phyloP scores from a whole-genome alignment of 176 grass and related monocot genomes.

The Oryza meridionalis region DNA sequence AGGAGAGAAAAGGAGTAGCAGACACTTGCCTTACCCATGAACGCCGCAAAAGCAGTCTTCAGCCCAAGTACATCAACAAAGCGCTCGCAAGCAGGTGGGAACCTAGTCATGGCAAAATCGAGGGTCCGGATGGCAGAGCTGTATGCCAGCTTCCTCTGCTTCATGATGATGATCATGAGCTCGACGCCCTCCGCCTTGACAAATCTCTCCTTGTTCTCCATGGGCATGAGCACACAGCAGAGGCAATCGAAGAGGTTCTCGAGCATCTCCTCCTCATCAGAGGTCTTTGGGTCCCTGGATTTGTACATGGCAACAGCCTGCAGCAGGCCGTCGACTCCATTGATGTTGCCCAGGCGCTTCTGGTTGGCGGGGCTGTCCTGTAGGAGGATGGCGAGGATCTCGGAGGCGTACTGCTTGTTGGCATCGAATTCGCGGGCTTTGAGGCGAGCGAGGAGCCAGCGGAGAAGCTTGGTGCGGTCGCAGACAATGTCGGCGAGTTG shows the following conservation, averaged over 20 bases:
- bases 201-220: conserved; percentile 96
- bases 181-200: conserved; percentile 94
- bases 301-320: conserved; percentile 96
- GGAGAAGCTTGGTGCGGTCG: conserved; percentile 79
- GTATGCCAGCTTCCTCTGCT: conserved; percentile 94
- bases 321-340: conserved; percentile 80
- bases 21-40: conserved; percentile 99
- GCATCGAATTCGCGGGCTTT: conserved; percentile 87
- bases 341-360: conserved; percentile 86
- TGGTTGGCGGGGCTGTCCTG: conserved; percentile 87
- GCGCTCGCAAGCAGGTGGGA: conserved; percentile 82
- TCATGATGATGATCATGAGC: conserved; percentile 99
- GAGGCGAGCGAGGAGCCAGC: conserved; percentile 80
- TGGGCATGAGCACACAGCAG: conserved; percentile 86
- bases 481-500: conserved; percentile 79
- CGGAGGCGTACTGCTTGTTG: conserved; percentile 96
- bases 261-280: conserved; percentile 96
- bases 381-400: conserved; percentile 89
- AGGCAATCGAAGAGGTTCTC: conserved; percentile 95
- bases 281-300: conserved; percentile 83
- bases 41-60: conserved; percentile 88
- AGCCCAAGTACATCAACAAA: conserved; percentile 92
- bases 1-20: conserved; percentile 10
- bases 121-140: conserved; percentile 75
- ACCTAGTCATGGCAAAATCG: conserved; percentile 96